These are phyloP conservation scores for Tarenaya hassleriana DNA, from an alignment of 345 rosid species.

Conservation along the genomic window DNA sequence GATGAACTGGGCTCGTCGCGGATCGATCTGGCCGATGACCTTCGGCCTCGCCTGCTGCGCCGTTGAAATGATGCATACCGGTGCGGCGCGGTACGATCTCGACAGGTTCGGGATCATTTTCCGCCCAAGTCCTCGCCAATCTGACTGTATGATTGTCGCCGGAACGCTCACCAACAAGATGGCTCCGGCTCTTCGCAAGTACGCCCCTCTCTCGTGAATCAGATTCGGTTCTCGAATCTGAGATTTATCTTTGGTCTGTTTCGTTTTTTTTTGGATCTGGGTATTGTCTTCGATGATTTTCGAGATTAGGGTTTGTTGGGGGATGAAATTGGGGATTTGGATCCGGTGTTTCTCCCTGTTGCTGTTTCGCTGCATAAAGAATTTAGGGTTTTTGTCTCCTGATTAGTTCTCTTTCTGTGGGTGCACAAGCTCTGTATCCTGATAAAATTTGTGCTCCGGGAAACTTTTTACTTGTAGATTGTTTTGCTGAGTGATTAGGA, in stretches of 20 bases:
- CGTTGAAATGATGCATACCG: constrained; percentile 99
- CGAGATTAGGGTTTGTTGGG: constrained; percentile 16
- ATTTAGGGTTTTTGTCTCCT: constrained; percentile 20
- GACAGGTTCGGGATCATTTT: constrained; percentile 93
- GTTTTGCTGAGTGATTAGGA: too few species aligned
- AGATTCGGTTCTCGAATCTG: constrained; percentile 10
- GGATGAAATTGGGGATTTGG: constrained; percentile 5
- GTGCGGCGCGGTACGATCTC: constrained; percentile 95
- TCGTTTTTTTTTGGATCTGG: neutral
- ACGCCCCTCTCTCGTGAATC: constrained; percentile 12
- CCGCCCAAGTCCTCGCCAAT: constrained; percentile 97
- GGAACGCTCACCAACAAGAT: constrained; percentile 98
- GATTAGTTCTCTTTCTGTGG: neutral
- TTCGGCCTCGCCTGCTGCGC: constrained; percentile 99
- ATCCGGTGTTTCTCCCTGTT: neutral
- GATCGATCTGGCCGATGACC: constrained; percentile 99
- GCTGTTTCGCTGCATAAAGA: neutral
- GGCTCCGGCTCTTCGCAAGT: constrained; percentile 99
- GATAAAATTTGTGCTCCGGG: neutral
- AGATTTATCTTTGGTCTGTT: neutral
- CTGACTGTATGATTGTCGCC: constrained; percentile 98
- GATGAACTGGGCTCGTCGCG: constrained; percentile 89
- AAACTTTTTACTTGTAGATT: neutral
- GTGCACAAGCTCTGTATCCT: neutral
- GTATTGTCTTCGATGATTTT: neutral